A percentile compares a stretch with the other conserved stretches of the same genome.
phyloP scores from a whole-genome alignment of 2,329 filamentous ascomycete species.

The Sporothrix pseudoabietina region DNA sequence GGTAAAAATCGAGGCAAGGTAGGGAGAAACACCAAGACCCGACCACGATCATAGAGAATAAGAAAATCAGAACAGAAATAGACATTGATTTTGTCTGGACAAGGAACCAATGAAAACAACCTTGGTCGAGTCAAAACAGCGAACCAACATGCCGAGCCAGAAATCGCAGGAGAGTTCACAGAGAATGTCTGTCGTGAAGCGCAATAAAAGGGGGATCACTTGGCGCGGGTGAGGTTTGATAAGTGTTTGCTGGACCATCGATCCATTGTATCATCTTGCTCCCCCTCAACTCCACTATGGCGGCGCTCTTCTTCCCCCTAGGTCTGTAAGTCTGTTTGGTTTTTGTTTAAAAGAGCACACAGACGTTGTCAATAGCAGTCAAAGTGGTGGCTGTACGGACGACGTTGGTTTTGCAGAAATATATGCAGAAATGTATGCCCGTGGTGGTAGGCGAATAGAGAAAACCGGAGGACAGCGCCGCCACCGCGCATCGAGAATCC shows the following conservation, averaged over 20 bases:
- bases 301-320: slow-evolving; percentile 31
- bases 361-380: neutral
- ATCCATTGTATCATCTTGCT: slow-evolving; percentile 39
- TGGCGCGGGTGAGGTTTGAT: slow-evolving; percentile 37
- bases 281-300: slow-evolving; percentile 36
- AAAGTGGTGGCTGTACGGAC: neutral
- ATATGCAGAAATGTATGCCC: neutral
- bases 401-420: neutral
- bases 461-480: neutral
- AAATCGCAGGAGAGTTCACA: neutral
- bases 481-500: neutral
- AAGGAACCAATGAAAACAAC: neutral
- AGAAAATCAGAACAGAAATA: slow-evolving; percentile 4
- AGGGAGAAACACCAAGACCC: slow-evolving; percentile 4
- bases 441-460: neutral
- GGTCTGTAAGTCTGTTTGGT: slow-evolving; percentile 36
- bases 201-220: slow-evolving; percentile 16
- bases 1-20: neutral
- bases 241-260: slow-evolving; percentile 36
- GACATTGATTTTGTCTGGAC: neutral
- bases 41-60: slow-evolving; percentile 8
- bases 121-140: neutral
- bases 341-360: slow-evolving; percentile 32
- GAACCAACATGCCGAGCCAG: neutral
- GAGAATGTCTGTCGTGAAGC: neutral